Evolutionary conservation across 139 green algal species (phyloP), one percentile per base, ranked within the genome.

Genomic region (Deuterostichococcus epilithicus): DNA sequence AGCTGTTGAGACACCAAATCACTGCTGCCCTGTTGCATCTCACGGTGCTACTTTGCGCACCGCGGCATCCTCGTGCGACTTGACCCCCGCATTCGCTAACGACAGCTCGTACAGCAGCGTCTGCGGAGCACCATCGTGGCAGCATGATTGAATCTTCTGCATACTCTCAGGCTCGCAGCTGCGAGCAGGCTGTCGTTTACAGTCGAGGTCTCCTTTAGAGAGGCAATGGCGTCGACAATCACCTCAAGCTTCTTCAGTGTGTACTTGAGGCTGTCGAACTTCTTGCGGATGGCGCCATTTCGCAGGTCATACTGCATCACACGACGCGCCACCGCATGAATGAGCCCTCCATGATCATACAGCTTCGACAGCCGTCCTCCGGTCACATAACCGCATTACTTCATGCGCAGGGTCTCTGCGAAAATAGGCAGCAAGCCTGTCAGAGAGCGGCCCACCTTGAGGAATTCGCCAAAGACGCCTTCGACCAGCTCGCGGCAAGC

Each of bases 251-350:
- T 94, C 75, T 90, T 91, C 20, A 94, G 82, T 13, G 88, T 94
- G 80, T 95, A 95, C 80, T 95, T 95, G 20, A 95, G 76, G 1
- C 67, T 34, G 71, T 95, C 91, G 68, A 87, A 95, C 85, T 95
- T 94, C 80, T 93, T 93, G 3, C 90, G 78, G 59, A 95, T 76
- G 0, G 74, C 37, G 0, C 89, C 89, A 76, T 95, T 95, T 1
- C 90, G 82, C 34, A 95, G 76, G 82, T 95, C 90, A 72, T 93
- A 90, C 84, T 89, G 80, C 59, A 88, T 52, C 42, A 84, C 68
- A 30, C 38, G n/a, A n/a, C n/a, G n/a, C n/a, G n/a, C n/a, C n/a
- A n/a, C n/a, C n/a, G n/a, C n/a, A n/a, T n/a, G n/a, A n/a, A n/a
- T n/a, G n/a, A n/a, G n/a, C n/a, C n/a, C n/a, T n/a, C n/a, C n/a